Percentiles rank a stretch among this genome's conserved stretches.
phyloP scores from a whole-genome alignment of 2,329 filamentous ascomycete species.

The Stachybotrys elegans region DNA sequence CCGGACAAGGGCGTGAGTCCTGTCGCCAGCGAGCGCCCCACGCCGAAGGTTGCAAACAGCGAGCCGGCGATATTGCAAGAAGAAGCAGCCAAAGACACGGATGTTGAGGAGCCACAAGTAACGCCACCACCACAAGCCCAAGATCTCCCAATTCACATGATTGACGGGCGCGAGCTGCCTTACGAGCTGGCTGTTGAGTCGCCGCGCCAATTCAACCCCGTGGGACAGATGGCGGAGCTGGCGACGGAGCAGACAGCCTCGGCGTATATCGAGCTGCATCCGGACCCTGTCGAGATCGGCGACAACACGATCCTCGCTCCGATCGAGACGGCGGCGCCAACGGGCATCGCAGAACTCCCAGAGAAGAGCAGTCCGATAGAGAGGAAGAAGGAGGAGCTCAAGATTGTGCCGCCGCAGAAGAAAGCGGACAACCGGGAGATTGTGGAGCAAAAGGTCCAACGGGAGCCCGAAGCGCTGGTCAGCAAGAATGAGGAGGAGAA shows the following conservation, averaged over 20 bases:
- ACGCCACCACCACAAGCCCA: constrained; percentile 15
- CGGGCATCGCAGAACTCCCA: constrained; percentile 33
- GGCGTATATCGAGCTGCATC: constrained; percentile 36
- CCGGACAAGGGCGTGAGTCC: constrained; percentile 21
- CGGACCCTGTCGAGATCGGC: constrained; percentile 39
- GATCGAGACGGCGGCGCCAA: constrained; percentile 22
- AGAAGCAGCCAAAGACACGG: neutral
- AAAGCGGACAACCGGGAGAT: neutral
- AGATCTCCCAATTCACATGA: constrained; percentile 21
- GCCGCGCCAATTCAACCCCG: constrained; percentile 27
- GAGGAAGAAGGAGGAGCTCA: constrained; percentile 11
- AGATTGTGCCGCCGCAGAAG: neutral
- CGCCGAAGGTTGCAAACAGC: constrained; percentile 18
- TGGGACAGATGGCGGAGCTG: constrained; percentile 44
- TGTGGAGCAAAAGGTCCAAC: too few species aligned
- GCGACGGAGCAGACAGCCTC: constrained; percentile 35
- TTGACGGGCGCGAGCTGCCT: constrained; percentile 27
- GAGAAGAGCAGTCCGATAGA: constrained; percentile 25
- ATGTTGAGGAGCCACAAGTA: constrained; percentile 7
- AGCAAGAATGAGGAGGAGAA: neutral
- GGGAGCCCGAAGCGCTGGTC: neutral
- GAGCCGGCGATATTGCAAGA: constrained; percentile 5
- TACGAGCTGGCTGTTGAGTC: constrained; percentile 24
- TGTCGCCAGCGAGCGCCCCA: constrained; percentile 20
- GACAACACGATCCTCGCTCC: constrained; percentile 31